Evolutionary conservation across 352 stramenopile genomes (phyloP), one percentile per base, ranked within the genome.

Genomic region (Pythium periplocum): DNA sequence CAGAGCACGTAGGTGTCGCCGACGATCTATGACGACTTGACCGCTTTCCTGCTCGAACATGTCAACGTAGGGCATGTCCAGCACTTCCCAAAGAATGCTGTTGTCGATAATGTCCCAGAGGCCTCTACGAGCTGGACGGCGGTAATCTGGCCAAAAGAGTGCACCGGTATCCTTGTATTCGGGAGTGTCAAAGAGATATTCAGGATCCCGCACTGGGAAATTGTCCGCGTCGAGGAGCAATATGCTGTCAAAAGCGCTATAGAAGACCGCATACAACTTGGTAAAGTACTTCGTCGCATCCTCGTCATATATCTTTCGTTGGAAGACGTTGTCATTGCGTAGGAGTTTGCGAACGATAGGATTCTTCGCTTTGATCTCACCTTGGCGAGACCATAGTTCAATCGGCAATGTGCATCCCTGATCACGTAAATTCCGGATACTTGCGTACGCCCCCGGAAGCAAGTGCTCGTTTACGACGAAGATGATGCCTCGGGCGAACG

Each of bases 121-220:
- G 26, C 51, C 43, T 3, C 32, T 51, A 40, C 57, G 31, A 5
- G 7, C 8, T 1, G 73, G 55, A 4, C 66, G 68, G 75, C 77
- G 85, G 58, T 81, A 87, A 39, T 87, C 77, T 2, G 77, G 75
- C 77, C 77, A 87, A 59, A 87, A 86, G 10, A 87, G 61, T 6
- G 77, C 75, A 0, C 77, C 77, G 0, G 55, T 69, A 17, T 49
- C 41, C 30, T 44, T 49, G 46, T 85, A 87, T 50, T 81, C 60
- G 5, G 45, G 40, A 5, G 64, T 68, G 4, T 71, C 65, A 51
- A 89, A 87, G 7, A 87, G 61, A 39, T 75, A 84, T 17, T 63
- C 81, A 30, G 78, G 78, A 39, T 89, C 72, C 7, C 53, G 53
- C 6, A 75, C 69, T 0, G 75, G 71, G 17, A 86, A 82, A 52